Base-by-base conservation (phyloP, 768 basidiomycete genomes). In the Nidularia pulvinata region DNA sequence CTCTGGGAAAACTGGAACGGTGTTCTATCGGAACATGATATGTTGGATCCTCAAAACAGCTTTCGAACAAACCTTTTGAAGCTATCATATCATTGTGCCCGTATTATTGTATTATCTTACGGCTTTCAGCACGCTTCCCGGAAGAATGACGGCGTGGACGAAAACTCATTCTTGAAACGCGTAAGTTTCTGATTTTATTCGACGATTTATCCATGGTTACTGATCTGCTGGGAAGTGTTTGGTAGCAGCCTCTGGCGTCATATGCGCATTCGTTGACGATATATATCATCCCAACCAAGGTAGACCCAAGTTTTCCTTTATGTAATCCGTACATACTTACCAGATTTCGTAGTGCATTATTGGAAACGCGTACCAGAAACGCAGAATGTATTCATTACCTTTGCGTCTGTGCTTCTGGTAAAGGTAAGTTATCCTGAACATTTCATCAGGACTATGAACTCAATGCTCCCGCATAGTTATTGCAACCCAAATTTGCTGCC, bases 331-430 rank as follows among this genome's bases (percentile, higher is more conserved):
- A 25, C 25, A 4, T 25, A 25, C 25, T 33, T 55, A n/a, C 56
- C 45, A 50, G 59, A 13, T 57, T 36, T 13, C 46, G 34, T 44
- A 58, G 55, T 54, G 19, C 66, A 85, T 30, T 85, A 80, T 56
- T 77, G 87, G 49, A 79, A 85, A 3, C 87, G 89, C 62, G 91
- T 88, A 0, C 89, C 91, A 2, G 90, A 91, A 63, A 84, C 87
- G 1, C 86, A 92, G 58, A 86, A 83, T 55, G 85, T 93, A 7
- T 91, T 93, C 59, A 78, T 85, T 22, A 89, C 86, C 0, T 93
- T 92, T 57, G 91, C 91, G 7, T 84, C 86, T 7, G 86, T 91
- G 2, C 93, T 93, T 74, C 74, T 94, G 13, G 79, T 94, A 57
- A 93, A 93, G 77, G 88, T 86, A 63, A 48, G 69, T 51, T 50